These are phyloP conservation scores for Suillus occidentalis DNA, from an alignment of 768 basidiomycete genomes.

Conservation along the genomic window DNA sequence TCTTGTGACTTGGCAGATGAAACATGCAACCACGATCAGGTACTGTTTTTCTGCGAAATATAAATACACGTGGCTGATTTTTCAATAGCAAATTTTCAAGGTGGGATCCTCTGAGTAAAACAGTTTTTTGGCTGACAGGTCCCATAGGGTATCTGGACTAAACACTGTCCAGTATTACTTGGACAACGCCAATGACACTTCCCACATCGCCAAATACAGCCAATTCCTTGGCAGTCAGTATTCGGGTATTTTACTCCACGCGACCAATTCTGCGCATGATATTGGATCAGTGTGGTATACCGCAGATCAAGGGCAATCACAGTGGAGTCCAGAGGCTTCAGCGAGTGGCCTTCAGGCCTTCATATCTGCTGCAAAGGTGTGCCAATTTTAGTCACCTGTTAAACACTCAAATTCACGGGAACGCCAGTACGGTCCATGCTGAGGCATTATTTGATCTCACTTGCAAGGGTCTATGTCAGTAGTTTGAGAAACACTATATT, in stretches of 20 bases:
- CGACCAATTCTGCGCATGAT: constrained; percentile 38
- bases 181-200: constrained; percentile 42
- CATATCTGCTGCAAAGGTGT: constrained; percentile 29
- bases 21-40: constrained; percentile 48
- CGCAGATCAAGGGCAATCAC: constrained; percentile 24
- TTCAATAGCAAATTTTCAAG: constrained; percentile 33
- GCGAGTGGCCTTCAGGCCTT: constrained; percentile 30
- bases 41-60: not conserved
- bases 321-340: constrained; percentile 30
- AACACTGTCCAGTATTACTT: constrained; percentile 52
- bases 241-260: constrained; percentile 39
- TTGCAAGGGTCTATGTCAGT: not conserved
- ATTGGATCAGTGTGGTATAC: constrained; percentile 41
- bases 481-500: constrained; percentile 4
- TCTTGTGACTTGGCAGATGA: constrained; percentile 49
- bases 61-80: not conserved
- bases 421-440: constrained; percentile 22
- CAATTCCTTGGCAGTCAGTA: constrained; percentile 36
- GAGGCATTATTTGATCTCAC: not conserved
- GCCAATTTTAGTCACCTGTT: constrained; percentile 10
- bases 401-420: not conserved
- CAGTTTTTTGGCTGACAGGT: not conserved
- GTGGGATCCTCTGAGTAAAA: constrained; percentile 1
- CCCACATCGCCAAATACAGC: constrained; percentile 44
- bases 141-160: constrained; percentile 47